Evolutionary conservation across 73 alveolate species (phyloP), one percentile per base, ranked within the genome.

Genomic region (Blepharisma japonicum): DNA sequence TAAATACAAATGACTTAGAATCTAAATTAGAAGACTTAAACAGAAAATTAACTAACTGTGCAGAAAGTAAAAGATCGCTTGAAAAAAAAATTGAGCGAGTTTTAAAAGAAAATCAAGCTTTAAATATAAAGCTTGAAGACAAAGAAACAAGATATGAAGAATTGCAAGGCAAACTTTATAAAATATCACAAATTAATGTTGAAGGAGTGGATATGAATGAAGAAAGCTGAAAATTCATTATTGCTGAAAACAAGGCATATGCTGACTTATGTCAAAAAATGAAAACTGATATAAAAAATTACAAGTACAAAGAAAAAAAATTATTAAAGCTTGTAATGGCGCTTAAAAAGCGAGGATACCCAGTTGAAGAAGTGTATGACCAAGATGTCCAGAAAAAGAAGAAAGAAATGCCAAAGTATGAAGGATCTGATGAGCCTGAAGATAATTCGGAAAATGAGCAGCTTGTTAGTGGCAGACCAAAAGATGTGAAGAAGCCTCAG

Each of bases 271-370:
- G 74, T 61, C 47, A 61, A 25, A 14, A 39, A 14, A 61, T 61
- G 74, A 61, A 61, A 61, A 61, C 14, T 8, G 74, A 61, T 25
- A 61, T 61, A 1, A 61, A 61, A 61, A n/a, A 61, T 61, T 61
- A 14, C 18, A 14, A n/a, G 5, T 14, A 39, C 18, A 61, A 61
- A 25, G 74, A 61, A 61, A 61, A 61, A 25, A 61, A 61, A 61
- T 48, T 61, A 18, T n/a, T 61, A 9, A 61, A 25, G 5, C 47
- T 61, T n/a, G 47, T 61, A 8, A 39, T 61, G 18, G 74, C 74
- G 14, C 23, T 61, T 8, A 61, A 61, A 61, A 61, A 61, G n/a
- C 39, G 74, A 61, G 74, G 74, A 25, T 61, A 61, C 47, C 74
- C 74, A 9, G 47, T 61, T 61, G 74, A 61, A 25, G 74, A 61